Evolutionary conservation across 2,329 filamentous ascomycete species (phyloP), one percentile per base, ranked within the genome.

Genomic region (Epichloe bromicola): DNA sequence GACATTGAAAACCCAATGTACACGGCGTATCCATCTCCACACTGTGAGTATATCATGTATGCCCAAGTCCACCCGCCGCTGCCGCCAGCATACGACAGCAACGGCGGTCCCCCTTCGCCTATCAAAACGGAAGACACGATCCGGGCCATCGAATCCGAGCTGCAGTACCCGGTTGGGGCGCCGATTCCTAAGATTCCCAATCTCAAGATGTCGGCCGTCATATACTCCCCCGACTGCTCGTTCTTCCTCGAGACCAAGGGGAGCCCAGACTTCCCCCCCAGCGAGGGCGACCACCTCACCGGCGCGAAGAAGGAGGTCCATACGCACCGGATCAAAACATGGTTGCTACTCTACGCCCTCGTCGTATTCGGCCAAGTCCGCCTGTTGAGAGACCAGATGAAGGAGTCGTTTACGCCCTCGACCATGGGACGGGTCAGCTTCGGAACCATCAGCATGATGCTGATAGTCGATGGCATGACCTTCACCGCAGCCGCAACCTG

Each of bases 21-120:
- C 54, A 69, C 75, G 11, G 72, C 71, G 52, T 75, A 76, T 53
- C 77, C 80, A 17, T 65, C 63, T 12, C 88, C 88, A 0, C 85
- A 87, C 58, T 98, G 93, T 73, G 93, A 98, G 66, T 88, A 88
- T 61, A 71, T 98, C 47, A 71, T 95, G 50, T 97, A 90, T 65
- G 72, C 91, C 33, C 93, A 97, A 63, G 75, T 91, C 40, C 76
- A 85, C 55, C 79, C 80, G 2, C 66, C 76, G 3, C 66, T 73
- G 45, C 64, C 65, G 12, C 59, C 64, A 19, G 55, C 71, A 20
- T 60, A 67, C 20, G 55, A 54, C 53, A n/a, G 10, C 34, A n/a
- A 37, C 10, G 39, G 23, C 63, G 57, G 52, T 63, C 58, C 58
- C 52, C 46, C 60, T 65, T 60, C 66, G 46, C 64, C 65, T 42